A percentile compares a stretch with the other conserved stretches of the same genome.
Evolutionary conservation across 1,284 basidiomycete genomes (phyloP).

Genomic region (Pseudozyma sp.): DNA sequence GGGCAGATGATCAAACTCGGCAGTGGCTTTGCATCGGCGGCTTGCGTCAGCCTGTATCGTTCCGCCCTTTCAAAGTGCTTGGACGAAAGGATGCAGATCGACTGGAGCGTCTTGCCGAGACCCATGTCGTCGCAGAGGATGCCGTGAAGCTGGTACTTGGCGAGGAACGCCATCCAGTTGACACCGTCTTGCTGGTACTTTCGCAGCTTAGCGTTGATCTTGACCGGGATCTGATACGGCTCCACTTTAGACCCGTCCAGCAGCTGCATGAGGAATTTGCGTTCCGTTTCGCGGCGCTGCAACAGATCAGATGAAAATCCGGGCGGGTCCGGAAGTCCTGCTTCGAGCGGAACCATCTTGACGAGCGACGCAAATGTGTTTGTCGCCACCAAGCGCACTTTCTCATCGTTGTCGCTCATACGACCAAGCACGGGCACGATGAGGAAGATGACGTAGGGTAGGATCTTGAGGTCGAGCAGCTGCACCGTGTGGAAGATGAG

Average conservation of each 20-base stretch:
- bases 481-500: conserved; percentile 87
- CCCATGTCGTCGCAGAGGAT: conserved; percentile 99
- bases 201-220: conserved; percentile 91
- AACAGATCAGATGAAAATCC: conserved; percentile 92
- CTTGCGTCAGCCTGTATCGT: conserved; percentile 77
- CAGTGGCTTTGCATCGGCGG: conserved; percentile 84
- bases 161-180: conserved; percentile 98
- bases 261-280: conserved; percentile 91
- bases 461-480: conserved; percentile 88
- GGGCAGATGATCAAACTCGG: conserved; percentile 97
- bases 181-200: conserved; percentile 99
- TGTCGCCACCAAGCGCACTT: conserved; percentile 89
- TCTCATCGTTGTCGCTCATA: conserved; percentile 95
- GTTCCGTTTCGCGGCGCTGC: conserved; percentile 79
- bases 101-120: conserved; percentile 96
- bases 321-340: conserved; percentile 92
- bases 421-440: conserved; percentile 95
- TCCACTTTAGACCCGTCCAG: conserved; percentile 84
- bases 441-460: conserved; percentile 97
- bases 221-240: conserved; percentile 86
- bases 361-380: conserved; percentile 98
- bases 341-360: conserved; percentile 98
- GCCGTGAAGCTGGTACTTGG: conserved; percentile 85
- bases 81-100: conserved; percentile 94
- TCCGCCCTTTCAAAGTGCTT: conserved; percentile 89